phyloP scores from a whole-genome alignment of 176 grass and related monocot genomes.

The Cenchrus americanus region DNA sequence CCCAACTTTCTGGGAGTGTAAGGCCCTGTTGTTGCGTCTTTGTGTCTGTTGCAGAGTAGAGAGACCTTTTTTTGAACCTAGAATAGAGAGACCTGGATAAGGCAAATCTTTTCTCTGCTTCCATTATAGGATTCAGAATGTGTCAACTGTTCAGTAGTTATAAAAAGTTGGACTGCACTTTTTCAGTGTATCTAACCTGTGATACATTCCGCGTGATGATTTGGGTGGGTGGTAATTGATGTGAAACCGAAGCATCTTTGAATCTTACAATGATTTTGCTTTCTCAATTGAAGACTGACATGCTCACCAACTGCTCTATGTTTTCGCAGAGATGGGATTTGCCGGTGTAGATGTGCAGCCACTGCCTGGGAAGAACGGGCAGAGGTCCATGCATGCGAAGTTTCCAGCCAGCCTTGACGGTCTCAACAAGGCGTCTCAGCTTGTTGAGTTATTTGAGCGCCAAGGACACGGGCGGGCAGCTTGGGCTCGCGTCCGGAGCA shows the following conservation, averaged over 20 bases:
- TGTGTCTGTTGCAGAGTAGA: not conserved
- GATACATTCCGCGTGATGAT: not conserved
- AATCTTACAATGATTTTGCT: not conserved
- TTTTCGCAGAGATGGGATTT: slow-evolving; percentile 81
- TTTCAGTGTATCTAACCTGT: not conserved
- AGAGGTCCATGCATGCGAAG: slow-evolving; percentile 64
- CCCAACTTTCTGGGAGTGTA: not conserved
- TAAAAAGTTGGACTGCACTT: not conserved
- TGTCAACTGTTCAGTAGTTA: not conserved
- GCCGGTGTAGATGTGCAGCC: slow-evolving; percentile 49
- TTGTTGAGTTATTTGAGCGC: slow-evolving; percentile 64
- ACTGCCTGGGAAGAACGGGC: slow-evolving; percentile 73
- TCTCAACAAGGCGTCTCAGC: slow-evolving; percentile 65
- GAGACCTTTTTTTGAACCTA: too few relatives aligned
- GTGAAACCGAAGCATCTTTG: not conserved
- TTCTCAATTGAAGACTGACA: not conserved
- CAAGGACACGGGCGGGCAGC: slow-evolving; percentile 58
- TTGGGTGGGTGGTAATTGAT: not conserved
- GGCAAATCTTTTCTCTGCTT: slow-evolving; percentile 3
- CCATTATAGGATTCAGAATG: not conserved
- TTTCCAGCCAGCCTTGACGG: slow-evolving; percentile 67
- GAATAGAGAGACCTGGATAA: not conserved
- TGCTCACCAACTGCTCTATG: not conserved
- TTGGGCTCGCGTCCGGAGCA: slow-evolving; percentile 45
- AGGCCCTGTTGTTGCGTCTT: not conserved